Conservation (phyloP, 192 early-diverging fungal species). For the Podila verticillata region DNA sequence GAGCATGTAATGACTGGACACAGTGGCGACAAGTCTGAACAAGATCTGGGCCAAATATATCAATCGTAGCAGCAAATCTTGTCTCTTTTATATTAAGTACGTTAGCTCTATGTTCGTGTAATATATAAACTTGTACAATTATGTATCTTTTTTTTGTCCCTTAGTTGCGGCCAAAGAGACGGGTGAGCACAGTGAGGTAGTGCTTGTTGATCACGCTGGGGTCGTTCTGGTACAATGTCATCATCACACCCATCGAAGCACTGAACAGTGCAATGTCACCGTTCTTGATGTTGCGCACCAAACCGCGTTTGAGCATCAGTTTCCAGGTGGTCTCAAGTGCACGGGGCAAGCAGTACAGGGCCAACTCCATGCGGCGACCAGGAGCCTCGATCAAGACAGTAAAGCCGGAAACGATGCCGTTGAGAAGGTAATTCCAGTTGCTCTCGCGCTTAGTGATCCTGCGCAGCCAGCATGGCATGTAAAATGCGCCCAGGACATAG, state of each 20-base stretch:
- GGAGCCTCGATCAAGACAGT: conserved; percentile 70
- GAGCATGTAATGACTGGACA: neutral
- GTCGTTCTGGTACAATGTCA: conserved; percentile 86
- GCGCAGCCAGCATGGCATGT: conserved; percentile 66
- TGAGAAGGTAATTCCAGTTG: conserved; percentile 34
- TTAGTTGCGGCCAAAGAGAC: conserved; percentile 84
- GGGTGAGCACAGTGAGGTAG: conserved; percentile 81
- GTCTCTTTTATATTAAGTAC: too few species aligned
- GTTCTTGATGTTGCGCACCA: conserved; percentile 68
- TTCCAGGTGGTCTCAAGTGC: conserved; percentile 81
- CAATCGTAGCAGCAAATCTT: too few species aligned
- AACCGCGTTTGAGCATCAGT: conserved; percentile 59
- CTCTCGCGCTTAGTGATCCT: conserved; percentile 57
- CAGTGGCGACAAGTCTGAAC: neutral
- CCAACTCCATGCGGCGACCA: conserved; percentile 79
- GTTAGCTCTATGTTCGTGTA: too few species aligned
- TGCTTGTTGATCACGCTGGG: conserved; percentile 74
- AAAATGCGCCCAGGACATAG: conserved; percentile 60
- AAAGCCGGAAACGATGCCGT: conserved; percentile 65
- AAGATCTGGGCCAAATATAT: too few species aligned
- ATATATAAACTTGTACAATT: too few species aligned
- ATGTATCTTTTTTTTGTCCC: conserved; percentile 13
- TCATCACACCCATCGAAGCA: conserved; percentile 76
- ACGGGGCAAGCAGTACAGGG: conserved; percentile 84
- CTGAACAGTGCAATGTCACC: conserved; percentile 81